phyloP scores from a whole-genome alignment of 2,329 filamentous ascomycete species.

The Apiospora phragmitis region DNA sequence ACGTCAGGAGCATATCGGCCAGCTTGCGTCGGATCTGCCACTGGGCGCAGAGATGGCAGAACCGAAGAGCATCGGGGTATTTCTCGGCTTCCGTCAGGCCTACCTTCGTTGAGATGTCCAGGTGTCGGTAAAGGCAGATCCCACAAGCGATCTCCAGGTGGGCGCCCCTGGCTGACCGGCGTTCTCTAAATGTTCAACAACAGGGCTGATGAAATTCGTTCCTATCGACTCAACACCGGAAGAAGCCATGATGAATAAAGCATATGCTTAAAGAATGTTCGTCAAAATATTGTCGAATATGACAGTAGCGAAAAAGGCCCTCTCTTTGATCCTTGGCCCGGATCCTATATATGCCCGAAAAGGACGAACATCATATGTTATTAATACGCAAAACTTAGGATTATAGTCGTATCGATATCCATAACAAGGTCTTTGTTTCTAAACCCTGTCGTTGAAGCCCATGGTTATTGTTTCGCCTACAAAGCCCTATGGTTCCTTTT shows the following conservation, averaged over 20 bases:
- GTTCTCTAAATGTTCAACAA: neutral
- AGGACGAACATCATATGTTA: too few species aligned
- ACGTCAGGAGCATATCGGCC: neutral
- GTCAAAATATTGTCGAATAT: too few species aligned
- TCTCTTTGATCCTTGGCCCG: too few species aligned
- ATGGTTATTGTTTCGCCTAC: too few species aligned
- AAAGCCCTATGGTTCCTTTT: too few species aligned
- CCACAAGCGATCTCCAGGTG: neutral
- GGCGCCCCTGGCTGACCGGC: neutral
- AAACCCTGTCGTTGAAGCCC: too few species aligned
- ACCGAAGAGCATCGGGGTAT: neutral
- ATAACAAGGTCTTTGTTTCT: too few species aligned
- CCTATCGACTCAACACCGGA: neutral
- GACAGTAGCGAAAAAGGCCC: too few species aligned
- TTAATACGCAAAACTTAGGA: too few species aligned
- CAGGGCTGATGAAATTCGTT: neutral
- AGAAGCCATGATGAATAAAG: neutral
- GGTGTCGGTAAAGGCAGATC: neutral
- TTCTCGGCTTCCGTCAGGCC: neutral
- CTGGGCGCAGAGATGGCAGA: neutral
- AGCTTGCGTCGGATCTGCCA: neutral
- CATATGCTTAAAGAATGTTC: neutral
- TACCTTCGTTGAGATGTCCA: neutral
- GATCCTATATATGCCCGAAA: too few species aligned
- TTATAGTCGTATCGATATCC: too few species aligned